Conservation (phyloP, 2,329 filamentous ascomycete genomes). For the Ramularia endophylla region DNA sequence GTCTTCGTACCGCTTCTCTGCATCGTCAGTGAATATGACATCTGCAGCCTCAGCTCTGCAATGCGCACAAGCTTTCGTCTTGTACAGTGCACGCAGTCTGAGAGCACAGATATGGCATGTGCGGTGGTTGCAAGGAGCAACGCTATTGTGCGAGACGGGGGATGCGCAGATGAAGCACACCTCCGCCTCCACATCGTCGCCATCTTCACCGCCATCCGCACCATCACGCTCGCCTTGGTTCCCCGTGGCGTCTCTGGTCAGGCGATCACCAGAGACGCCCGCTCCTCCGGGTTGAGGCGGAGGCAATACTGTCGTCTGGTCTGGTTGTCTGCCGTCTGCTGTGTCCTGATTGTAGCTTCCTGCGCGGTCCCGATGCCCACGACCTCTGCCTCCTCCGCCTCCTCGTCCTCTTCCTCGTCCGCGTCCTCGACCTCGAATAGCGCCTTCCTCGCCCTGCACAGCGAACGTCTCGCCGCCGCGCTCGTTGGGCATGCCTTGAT, state of each 20-base stretch:
- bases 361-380: slow-evolving; percentile 32
- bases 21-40: slow-evolving; percentile 88
- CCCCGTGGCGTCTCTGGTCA: slow-evolving; percentile 42
- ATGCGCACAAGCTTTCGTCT: slow-evolving; percentile 94
- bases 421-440: slow-evolving; percentile 18
- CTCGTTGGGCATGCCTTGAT: slow-evolving; percentile 9
- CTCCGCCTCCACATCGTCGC: slow-evolving; percentile 50
- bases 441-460: slow-evolving; percentile 10
- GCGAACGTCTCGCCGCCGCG: slow-evolving; percentile 8
- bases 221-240: slow-evolving; percentile 28
- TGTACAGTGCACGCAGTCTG: slow-evolving; percentile 87
- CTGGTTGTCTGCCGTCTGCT: slow-evolving; percentile 18
- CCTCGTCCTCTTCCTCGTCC: slow-evolving; percentile 27
- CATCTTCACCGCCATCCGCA: slow-evolving; percentile 14
- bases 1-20: slow-evolving; percentile 77
- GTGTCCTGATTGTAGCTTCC: slow-evolving; percentile 20
- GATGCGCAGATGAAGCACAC: slow-evolving; percentile 98
- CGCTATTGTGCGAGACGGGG: slow-evolving; percentile 75
- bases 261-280: slow-evolving; percentile 41
- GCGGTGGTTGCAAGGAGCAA: slow-evolving; percentile 91
- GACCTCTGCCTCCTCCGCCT: slow-evolving; percentile 30
- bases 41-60: slow-evolving; percentile 74
- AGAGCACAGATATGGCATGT: slow-evolving; percentile 96
- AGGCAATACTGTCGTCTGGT: slow-evolving; percentile 28
- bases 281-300: slow-evolving; percentile 32